A percentile compares a stretch with the other conserved stretches of the same genome.
Conservation (phyloP, 2,329 filamentous ascomycete species). For the Orbilia blumenaviensis region DNA sequence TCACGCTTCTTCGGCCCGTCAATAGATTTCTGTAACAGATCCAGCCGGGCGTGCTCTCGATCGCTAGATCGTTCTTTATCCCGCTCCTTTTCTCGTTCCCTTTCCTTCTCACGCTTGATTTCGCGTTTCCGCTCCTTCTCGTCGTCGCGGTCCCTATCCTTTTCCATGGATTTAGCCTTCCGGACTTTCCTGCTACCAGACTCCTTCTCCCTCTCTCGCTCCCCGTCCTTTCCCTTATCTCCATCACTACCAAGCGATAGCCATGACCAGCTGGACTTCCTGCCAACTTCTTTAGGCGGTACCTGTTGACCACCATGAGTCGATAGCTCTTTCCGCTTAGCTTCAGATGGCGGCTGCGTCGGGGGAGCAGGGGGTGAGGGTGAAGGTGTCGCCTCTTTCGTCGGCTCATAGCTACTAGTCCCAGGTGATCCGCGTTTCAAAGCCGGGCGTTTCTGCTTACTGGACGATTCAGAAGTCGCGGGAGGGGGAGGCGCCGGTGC, state of each 20-base stretch:
- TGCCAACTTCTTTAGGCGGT: conserved; percentile 74
- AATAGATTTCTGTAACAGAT: conserved; percentile 86
- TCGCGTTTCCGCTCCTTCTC: conserved; percentile 59
- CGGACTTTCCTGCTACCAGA: conserved; percentile 57
- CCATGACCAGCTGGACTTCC: conserved; percentile 83
- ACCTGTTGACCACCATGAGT: conserved; percentile 57
- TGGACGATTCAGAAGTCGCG: not conserved
- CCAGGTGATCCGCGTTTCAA: conserved; percentile 41
- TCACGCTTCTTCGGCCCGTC: conserved; percentile 79
- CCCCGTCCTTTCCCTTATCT: conserved; percentile 73
- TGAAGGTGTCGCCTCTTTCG: conserved; percentile 13
- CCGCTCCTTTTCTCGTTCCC: conserved; percentile 64
- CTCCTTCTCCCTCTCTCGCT: conserved; percentile 72
- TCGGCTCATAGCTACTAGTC: conserved; percentile 31
- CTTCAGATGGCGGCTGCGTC: not conserved
- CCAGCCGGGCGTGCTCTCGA: conserved; percentile 74
- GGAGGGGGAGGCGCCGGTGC: conserved; percentile 7
- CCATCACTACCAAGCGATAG: conserved; percentile 68
- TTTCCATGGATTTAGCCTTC: conserved; percentile 62
- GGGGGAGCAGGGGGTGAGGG: conserved; percentile 2
- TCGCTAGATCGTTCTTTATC: conserved; percentile 67
- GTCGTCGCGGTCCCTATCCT: conserved; percentile 69
- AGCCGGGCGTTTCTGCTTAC: conserved; percentile 34
- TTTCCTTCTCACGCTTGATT: conserved; percentile 65
- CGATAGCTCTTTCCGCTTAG: conserved; percentile 27